Conservation (phyloP, 1,139 yeast species). For the Yamadazyma atmosphaerica region DNA sequence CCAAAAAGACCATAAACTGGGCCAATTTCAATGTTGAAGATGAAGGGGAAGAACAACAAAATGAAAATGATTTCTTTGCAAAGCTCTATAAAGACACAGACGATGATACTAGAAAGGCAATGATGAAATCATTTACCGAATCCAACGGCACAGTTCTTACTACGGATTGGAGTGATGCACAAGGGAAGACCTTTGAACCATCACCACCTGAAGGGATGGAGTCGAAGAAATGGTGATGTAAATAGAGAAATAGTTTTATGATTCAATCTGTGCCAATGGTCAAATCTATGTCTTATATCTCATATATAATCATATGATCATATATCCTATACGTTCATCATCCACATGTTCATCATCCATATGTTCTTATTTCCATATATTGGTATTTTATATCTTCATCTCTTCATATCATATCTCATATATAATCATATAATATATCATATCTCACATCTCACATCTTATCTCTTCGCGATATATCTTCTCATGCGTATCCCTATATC, state of each 20-base stretch:
- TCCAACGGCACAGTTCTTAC: slow-evolving; percentile 92
- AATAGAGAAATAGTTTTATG: too few species aligned
- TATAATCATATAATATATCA: too few species aligned
- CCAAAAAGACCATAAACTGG: slow-evolving; percentile 71
- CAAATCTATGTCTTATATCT: too few species aligned
- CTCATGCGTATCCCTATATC: too few species aligned
- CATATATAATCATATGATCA: background rate
- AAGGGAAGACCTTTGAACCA: slow-evolving; percentile 62
- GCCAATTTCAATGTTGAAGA: slow-evolving; percentile 57
- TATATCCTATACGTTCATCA: too few species aligned
- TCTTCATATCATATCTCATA: too few species aligned
- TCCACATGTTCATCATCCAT: too few species aligned
- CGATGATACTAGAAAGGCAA: slow-evolving; percentile 86
- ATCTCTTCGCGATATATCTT: too few species aligned
- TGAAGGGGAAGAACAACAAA: slow-evolving; percentile 48
- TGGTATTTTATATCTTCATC: too few species aligned
- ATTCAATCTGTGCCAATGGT: too few species aligned
- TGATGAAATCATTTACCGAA: slow-evolving; percentile 96
- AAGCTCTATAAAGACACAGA: slow-evolving; percentile 77
- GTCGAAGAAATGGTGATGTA: slow-evolving; percentile 40
- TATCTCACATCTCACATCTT: too few species aligned
- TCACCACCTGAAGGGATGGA: slow-evolving; percentile 77
- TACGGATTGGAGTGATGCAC: slow-evolving; percentile 94
- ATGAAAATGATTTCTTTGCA: slow-evolving; percentile 73
- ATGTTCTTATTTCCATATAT: too few species aligned